Percentiles rank a stretch among this genome's conserved stretches.
These are phyloP conservation scores for Excoecaria agallocha DNA, from an alignment of 345 rosid genomes.

Conservation along the genomic window DNA sequence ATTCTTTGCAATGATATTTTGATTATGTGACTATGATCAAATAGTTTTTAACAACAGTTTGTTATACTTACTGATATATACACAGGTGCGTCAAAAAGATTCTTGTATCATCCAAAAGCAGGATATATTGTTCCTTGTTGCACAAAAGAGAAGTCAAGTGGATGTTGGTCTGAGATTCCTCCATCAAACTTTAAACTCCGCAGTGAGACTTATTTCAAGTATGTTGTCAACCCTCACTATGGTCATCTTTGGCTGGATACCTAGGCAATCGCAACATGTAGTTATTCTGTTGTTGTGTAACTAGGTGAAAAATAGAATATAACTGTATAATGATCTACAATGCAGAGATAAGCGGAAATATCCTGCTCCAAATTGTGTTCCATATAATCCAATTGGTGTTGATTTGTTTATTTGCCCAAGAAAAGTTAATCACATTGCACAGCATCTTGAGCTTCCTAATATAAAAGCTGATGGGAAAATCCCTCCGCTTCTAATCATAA, in stretches of 20 bases:
- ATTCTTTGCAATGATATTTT: neutral
- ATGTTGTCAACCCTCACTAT: slow-evolving; percentile 19
- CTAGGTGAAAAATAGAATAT: neutral
- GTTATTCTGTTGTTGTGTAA: slow-evolving; percentile 8
- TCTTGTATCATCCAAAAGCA: slow-evolving; percentile 54
- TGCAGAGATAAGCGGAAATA: slow-evolving; percentile 82
- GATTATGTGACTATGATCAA: neutral
- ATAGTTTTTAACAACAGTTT: neutral
- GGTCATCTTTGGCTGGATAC: slow-evolving; percentile 7
- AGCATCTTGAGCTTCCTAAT: slow-evolving; percentile 82
- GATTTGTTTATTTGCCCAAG: slow-evolving; percentile 69
- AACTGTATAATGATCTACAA: slow-evolving; percentile 12
- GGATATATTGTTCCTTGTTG: slow-evolving; percentile 50
- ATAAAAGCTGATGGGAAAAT: slow-evolving; percentile 55
- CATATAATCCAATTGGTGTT: slow-evolving; percentile 74
- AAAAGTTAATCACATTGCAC: slow-evolving; percentile 89
- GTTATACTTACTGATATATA: neutral
- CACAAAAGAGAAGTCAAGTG: slow-evolving; percentile 43
- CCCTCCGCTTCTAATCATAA: slow-evolving; percentile 81
- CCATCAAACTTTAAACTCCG: slow-evolving; percentile 73
- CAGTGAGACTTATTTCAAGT: slow-evolving; percentile 65
- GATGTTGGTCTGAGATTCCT: slow-evolving; percentile 65
- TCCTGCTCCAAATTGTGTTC: slow-evolving; percentile 57
- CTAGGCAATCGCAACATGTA: neutral
- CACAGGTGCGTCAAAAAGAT: slow-evolving; percentile 59